These are phyloP conservation scores for Mucor velutinosus DNA, from an alignment of 371 early-diverging fungal genomes.

Conservation along the genomic window DNA sequence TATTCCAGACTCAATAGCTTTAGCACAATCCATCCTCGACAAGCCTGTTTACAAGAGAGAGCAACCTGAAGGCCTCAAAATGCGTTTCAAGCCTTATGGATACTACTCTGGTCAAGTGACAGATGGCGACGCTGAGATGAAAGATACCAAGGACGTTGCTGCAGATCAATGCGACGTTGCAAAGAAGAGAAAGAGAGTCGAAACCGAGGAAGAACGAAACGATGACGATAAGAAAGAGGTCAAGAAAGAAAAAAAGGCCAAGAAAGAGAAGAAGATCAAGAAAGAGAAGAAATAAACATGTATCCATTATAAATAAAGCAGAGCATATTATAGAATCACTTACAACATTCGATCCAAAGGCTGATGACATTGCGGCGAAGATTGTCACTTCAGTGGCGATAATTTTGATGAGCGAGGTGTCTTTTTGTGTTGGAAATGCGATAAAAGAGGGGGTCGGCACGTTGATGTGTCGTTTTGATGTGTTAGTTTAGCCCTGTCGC, in stretches of 20 bases:
- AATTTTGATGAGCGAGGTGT: too few species aligned
- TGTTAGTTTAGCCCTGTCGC: too few species aligned
- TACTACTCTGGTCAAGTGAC: constrained; percentile 33
- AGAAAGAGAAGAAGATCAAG: constrained; percentile 16
- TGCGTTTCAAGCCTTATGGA: constrained; percentile 52
- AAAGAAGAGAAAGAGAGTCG: constrained; percentile 21
- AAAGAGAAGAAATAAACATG: constrained; percentile 7
- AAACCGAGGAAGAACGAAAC: constrained; percentile 11
- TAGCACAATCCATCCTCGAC: constrained; percentile 40
- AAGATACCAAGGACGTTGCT: neutral
- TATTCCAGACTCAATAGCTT: constrained; percentile 42
- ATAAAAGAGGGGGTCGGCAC: too few species aligned
- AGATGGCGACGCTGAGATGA: neutral
- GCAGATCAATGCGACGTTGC: neutral
- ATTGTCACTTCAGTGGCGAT: too few species aligned
- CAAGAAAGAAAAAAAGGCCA: constrained; percentile 19
- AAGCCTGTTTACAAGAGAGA: constrained; percentile 41
- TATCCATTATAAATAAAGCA: neutral
- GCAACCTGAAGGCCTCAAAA: constrained; percentile 49
- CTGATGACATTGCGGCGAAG: too few species aligned
- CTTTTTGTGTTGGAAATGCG: too few species aligned
- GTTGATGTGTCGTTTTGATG: too few species aligned
- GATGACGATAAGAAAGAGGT: constrained; percentile 19
- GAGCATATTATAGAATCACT: neutral
- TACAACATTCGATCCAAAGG: neutral